Conservation (phyloP, 352 stramenopile genomes). For the Blastocystis sp. region DNA sequence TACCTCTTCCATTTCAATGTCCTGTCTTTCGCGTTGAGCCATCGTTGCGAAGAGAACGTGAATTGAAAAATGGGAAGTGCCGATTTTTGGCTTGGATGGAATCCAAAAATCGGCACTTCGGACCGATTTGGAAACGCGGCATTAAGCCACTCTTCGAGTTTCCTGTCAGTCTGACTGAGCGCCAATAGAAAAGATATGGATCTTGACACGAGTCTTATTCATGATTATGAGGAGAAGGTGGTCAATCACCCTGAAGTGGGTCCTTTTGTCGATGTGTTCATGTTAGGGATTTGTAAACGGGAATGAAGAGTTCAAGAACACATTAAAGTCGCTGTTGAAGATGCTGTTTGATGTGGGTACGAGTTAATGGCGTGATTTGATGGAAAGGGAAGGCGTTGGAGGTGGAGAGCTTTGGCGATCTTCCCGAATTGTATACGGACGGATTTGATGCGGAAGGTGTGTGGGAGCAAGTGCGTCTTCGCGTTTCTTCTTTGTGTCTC, state of each 20-base stretch:
- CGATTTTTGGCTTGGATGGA: not conserved
- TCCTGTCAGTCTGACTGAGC: not conserved
- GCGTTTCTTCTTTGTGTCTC: not conserved
- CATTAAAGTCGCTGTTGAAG: not conserved
- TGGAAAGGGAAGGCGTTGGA: not conserved
- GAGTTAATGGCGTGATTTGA: not conserved
- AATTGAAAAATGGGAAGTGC: not conserved
- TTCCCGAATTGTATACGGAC: constrained; percentile 22
- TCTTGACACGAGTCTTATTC: not conserved
- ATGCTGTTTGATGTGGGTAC: constrained; percentile 15
- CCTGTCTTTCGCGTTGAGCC: not conserved
- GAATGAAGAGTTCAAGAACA: constrained; percentile 2
- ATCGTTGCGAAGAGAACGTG: not conserved
- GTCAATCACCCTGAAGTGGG: constrained; percentile 16
- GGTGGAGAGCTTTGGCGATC: not conserved
- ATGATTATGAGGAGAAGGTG: constrained; percentile 23
- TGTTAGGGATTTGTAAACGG: constrained; percentile 25
- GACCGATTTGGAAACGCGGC: not conserved
- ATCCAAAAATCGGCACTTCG: not conserved
- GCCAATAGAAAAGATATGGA: not conserved
- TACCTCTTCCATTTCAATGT: not conserved
- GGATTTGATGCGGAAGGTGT: constrained; percentile 46
- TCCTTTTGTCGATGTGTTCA: not conserved
- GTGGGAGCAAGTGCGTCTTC: constrained; percentile 19
- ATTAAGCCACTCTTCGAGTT: not conserved